Percentiles rank a stretch among this genome's conserved stretches.
Conservation (phyloP, 352 stramenopile genomes). For the Pythium vanterpoolii region DNA sequence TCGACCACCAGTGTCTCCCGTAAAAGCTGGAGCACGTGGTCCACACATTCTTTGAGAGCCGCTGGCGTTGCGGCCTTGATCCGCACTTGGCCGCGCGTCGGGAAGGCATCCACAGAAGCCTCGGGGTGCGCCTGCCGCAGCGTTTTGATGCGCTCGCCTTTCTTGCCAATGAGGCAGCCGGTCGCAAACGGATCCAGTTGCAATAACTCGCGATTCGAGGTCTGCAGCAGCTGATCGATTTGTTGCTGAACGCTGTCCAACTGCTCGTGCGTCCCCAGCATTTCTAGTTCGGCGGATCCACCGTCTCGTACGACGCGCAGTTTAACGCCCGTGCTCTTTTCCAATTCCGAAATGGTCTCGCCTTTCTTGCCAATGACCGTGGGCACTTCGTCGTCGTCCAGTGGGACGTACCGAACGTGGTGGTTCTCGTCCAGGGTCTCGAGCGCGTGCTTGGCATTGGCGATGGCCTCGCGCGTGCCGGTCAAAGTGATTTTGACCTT, state of each 20-base stretch:
- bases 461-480: conserved; percentile 53
- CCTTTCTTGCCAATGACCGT: conserved; percentile 80
- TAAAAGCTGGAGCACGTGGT: conserved; percentile 57
- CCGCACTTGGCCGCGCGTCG: conserved; percentile 61
- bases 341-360: conserved; percentile 67
- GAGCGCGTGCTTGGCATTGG: conserved; percentile 54
- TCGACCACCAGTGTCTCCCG: conserved; percentile 65
- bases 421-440: conserved; percentile 59
- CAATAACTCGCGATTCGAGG: conserved; percentile 70
- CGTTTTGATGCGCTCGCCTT: conserved; percentile 76
- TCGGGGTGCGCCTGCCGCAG: conserved; percentile 60
- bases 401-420: conserved; percentile 59
- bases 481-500: conserved; percentile 69
- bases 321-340: conserved; percentile 58
- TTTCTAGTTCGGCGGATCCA: conserved; percentile 56
- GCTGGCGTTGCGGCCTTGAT: conserved; percentile 59
- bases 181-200: conserved; percentile 71
- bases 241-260: conserved; percentile 41
- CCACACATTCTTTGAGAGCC: conserved; percentile 54
- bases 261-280: conserved; percentile 71
- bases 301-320: conserved; percentile 51
- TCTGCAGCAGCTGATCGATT: conserved; percentile 67
- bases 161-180: conserved; percentile 74
- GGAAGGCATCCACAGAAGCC: conserved; percentile 66
- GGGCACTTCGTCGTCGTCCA: conserved; percentile 75